A percentile compares a stretch with the other conserved stretches of the same genome.
Conservation (phyloP, 768 basidiomycete genomes). For the Leccinum sublutescens region DNA sequence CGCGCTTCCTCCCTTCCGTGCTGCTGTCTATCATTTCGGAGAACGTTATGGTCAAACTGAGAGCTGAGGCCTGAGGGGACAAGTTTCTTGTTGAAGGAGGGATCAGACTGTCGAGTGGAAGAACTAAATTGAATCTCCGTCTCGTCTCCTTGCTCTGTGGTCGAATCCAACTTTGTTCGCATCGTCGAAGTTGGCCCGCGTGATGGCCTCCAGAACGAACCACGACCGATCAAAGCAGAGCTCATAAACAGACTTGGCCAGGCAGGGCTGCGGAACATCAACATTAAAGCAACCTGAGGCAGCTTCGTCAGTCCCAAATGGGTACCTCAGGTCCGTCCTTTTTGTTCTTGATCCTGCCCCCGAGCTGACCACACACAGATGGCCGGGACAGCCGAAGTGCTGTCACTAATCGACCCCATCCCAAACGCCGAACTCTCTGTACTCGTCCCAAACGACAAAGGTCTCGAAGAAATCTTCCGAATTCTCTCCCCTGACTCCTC, state of each 20-base stretch:
- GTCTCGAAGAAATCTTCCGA: conserved; percentile 63
- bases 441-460: conserved; percentile 77
- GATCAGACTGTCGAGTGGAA: no score
- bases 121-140: no score
- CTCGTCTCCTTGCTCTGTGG: no score
- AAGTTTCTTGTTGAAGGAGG: no score
- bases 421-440: conserved; percentile 69
- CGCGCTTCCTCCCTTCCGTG: conserved; percentile 45
- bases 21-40: conserved; percentile 26
- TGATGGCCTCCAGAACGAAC: conserved; percentile 95
- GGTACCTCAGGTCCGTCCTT: conserved; percentile 70
- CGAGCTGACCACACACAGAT: not conserved
- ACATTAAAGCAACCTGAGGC: conserved; percentile 35
- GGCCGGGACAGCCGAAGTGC: no score
- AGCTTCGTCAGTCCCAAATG: conserved; percentile 93
- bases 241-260: conserved; percentile 44
- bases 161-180: conserved; percentile 24
- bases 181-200: conserved; percentile 81
- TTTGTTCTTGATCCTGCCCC: not conserved
- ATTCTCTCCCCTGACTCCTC: conserved; percentile 44
- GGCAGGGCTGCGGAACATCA: conserved; percentile 65
- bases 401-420: conserved; percentile 43
- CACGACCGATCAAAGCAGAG: conserved; percentile 24
- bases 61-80: no score
- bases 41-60: no score